Percentiles rank a stretch among this genome's conserved stretches.
Evolutionary conservation across 257 asterid species (phyloP).

Genomic region (Nicotiana sylvestris): DNA sequence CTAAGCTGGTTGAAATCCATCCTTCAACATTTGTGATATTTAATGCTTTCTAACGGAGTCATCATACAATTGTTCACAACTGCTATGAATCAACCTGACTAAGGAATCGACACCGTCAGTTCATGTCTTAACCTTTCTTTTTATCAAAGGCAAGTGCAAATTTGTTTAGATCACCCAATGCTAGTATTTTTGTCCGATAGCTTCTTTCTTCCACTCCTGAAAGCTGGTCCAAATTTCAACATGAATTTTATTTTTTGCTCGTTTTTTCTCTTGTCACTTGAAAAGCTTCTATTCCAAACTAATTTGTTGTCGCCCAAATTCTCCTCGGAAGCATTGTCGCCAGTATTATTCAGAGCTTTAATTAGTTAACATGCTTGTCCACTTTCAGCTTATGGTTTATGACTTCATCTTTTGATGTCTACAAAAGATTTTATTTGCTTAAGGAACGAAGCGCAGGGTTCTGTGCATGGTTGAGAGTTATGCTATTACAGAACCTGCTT

Average conservation of each 20-base stretch:
- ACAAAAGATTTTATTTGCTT: neutral
- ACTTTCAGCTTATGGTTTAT: neutral
- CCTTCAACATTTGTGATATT: neutral
- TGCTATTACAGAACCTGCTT: neutral
- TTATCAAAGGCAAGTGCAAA: neutral
- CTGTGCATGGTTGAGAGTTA: neutral
- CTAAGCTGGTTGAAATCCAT: neutral
- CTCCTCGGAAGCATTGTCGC: neutral
- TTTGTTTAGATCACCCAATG: neutral
- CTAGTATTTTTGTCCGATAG: neutral
- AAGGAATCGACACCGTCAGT: neutral
- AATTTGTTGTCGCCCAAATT: neutral
- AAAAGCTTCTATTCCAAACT: neutral
- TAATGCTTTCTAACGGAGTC: neutral
- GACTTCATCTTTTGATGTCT: neutral
- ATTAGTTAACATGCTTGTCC: neutral
- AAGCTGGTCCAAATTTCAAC: neutral
- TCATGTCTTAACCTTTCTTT: neutral
- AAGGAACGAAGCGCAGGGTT: neutral
- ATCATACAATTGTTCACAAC: neutral
- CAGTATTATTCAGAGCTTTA: neutral
- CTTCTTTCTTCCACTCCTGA: neutral
- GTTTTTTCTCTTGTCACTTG: neutral
- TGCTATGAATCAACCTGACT: neutral
- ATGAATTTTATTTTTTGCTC: neutral